Conservation (phyloP, 306 rosid species). For the Canavalia gladiata region DNA sequence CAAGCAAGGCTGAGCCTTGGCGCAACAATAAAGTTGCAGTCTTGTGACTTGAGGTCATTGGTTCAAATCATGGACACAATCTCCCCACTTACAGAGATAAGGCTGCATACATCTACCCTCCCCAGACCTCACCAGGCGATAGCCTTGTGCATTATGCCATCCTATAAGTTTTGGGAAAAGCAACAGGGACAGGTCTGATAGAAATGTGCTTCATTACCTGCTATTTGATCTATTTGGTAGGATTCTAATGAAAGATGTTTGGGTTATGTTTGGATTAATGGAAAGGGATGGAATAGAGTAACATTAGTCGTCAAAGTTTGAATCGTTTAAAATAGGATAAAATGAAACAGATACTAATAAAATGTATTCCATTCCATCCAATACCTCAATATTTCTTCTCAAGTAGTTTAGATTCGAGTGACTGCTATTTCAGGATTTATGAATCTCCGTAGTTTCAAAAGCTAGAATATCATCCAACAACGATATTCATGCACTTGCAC, state of each 20-base stretch:
- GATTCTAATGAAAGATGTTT: neutral
- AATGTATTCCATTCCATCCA: neutral
- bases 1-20: neutral
- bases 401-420: neutral
- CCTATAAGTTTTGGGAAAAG: no score
- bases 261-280: no score
- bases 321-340: no score
- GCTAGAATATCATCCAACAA: neutral
- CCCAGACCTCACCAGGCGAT: no score
- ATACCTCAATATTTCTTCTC: neutral
- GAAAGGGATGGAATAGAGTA: no score
- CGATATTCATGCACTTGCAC: no score
- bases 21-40: neutral
- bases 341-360: neutral
- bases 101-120: no score
- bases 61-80: neutral
- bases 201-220: no score
- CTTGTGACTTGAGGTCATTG: neutral
- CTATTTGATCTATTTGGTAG: neutral
- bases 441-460: neutral
- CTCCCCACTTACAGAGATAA: no score
- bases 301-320: no score
- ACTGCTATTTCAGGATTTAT: neutral
- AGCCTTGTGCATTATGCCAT: no score
- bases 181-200: no score